Percentiles rank a stretch among this genome's conserved stretches.
Evolutionary conservation across 768 basidiomycete genomes (phyloP).

Genomic region (Chalciporus chontae): DNA sequence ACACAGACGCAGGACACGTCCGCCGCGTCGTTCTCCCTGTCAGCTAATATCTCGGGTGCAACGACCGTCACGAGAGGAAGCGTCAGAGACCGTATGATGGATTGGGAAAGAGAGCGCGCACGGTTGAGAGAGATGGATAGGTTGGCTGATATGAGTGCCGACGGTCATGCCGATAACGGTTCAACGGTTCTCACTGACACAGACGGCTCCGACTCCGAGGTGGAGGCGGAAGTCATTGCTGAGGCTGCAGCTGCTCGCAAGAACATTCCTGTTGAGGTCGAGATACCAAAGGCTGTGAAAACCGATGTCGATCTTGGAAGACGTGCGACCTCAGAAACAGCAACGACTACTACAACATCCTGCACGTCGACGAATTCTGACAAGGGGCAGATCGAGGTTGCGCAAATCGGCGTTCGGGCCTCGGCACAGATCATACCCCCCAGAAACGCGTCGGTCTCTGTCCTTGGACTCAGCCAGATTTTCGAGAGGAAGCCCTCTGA

Average conservation of each 20-base stretch:
- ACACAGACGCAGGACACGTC: slow-evolving; percentile 13
- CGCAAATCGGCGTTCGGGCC: slow-evolving; percentile 26
- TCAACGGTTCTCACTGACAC: slow-evolving; percentile 20
- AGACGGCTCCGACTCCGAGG: slow-evolving; percentile 25
- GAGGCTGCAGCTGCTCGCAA: slow-evolving; percentile 11
- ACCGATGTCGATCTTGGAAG: slow-evolving; percentile 2
- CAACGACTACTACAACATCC: slow-evolving; percentile 12
- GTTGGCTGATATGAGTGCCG: slow-evolving; percentile 51
- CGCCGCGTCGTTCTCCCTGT: slow-evolving; percentile 7
- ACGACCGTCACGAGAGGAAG: slow-evolving; percentile 26
- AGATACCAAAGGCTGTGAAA: neutral
- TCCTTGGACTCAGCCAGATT: slow-evolving; percentile 11
- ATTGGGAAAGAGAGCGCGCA: slow-evolving; percentile 74
- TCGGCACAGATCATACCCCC: slow-evolving; percentile 28
- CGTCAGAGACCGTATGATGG: slow-evolving; percentile 59
- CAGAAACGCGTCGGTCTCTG: slow-evolving; percentile 20
- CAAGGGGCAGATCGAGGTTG: slow-evolving; percentile 28
- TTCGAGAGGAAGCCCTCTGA: slow-evolving; percentile 8
- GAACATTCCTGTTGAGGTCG: neutral
- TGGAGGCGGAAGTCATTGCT: slow-evolving; percentile 27
- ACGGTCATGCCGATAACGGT: slow-evolving; percentile 37
- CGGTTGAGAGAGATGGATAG: slow-evolving; percentile 66
- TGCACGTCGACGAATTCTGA: slow-evolving; percentile 23
- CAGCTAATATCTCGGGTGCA: slow-evolving; percentile 15
- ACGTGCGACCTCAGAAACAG: slow-evolving; percentile 10